Evolutionary conservation across 495 filamentous ascomycete species (phyloP).

Genomic region (Penicillium dipodomyicola): DNA sequence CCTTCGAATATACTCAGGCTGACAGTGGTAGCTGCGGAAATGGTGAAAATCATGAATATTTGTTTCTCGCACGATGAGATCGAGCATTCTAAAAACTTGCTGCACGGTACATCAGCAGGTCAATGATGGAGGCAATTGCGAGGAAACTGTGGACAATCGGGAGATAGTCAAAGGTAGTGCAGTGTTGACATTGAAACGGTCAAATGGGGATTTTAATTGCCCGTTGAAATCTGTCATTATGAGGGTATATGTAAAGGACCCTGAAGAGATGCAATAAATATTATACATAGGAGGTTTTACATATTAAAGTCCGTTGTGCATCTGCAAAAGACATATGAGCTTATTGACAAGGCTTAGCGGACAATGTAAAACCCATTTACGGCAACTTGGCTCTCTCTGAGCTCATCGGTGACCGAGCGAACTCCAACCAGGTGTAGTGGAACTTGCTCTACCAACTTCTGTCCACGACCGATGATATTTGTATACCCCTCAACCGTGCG

Average conservation of each 20-base stretch:
- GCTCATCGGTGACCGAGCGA: slow-evolving; percentile 47
- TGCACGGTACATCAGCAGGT: not conserved
- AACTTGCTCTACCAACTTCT: slow-evolving; percentile 51
- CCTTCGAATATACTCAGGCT: not conserved
- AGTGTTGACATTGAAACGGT: too few relatives aligned
- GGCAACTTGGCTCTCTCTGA: slow-evolving; percentile 42
- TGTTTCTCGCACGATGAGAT: slow-evolving; percentile 20
- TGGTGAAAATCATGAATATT: slow-evolving; percentile 18
- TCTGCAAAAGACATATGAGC: not conserved
- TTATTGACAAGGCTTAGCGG: slow-evolving; percentile 15
- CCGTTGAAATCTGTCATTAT: too few relatives aligned
- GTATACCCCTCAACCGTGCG: slow-evolving; percentile 37
- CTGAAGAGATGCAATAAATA: not conserved
- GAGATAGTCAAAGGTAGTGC: too few relatives aligned
- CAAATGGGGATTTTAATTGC: too few relatives aligned
- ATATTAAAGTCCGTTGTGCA: slow-evolving; percentile 3
- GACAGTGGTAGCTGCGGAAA: slow-evolving; percentile 14
- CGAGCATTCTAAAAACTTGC: slow-evolving; percentile 9
- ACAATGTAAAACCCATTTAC: slow-evolving; percentile 44
- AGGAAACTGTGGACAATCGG: not conserved
- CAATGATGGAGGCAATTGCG: not conserved
- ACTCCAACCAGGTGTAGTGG: slow-evolving; percentile 57
- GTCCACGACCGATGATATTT: slow-evolving; percentile 40
- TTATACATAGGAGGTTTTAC: slow-evolving; percentile 6
- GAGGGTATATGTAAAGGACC: too few relatives aligned